Percentiles rank a stretch among this genome's conserved stretches.
These are phyloP conservation scores for Claviceps sorghi DNA, from an alignment of 2,329 filamentous ascomycete species.

Conservation along the genomic window DNA sequence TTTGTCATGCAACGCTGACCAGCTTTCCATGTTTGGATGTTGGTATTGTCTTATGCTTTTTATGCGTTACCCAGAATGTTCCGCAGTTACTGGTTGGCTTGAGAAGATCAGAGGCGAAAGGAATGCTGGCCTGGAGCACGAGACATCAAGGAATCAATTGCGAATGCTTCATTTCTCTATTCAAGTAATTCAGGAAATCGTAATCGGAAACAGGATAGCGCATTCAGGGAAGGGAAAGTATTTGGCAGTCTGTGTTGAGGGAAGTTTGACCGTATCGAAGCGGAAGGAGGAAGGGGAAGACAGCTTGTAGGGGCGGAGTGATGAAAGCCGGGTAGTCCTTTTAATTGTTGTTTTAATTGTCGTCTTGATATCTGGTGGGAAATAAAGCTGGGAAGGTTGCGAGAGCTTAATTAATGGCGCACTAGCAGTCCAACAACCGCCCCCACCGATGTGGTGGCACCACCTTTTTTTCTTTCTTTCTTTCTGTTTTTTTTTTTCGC, in stretches of 20 bases:
- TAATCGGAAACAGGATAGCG: slow-evolving; percentile 4
- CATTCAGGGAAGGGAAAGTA: not conserved
- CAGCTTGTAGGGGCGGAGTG: not conserved
- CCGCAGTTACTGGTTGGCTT: not conserved
- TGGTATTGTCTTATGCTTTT: not conserved
- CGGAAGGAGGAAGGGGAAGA: not conserved
- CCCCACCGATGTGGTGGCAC: not conserved
- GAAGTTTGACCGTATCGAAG: not conserved
- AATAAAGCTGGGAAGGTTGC: too few species aligned
- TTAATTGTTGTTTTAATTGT: not conserved
- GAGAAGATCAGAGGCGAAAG: too few species aligned
- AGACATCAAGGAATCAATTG: not conserved
- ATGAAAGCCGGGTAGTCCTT: not conserved
- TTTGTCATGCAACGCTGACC: not conserved
- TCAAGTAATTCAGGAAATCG: slow-evolving; percentile 6
- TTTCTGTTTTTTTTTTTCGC: not conserved
- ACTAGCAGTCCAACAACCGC: not conserved
- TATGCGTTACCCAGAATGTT: not conserved
- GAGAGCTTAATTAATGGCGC: too few species aligned
- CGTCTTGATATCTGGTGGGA: not conserved
- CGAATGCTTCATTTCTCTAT: not conserved
- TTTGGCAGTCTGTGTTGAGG: not conserved
- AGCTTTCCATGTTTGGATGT: not conserved
- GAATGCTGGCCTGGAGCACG: not conserved
- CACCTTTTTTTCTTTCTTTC: not conserved